A percentile compares a stretch with the other conserved stretches of the same genome.
Evolutionary conservation across 225 moss, liverwort and hornwort genomes (phyloP).

Genomic region (Pseudoscleropodium purum): DNA sequence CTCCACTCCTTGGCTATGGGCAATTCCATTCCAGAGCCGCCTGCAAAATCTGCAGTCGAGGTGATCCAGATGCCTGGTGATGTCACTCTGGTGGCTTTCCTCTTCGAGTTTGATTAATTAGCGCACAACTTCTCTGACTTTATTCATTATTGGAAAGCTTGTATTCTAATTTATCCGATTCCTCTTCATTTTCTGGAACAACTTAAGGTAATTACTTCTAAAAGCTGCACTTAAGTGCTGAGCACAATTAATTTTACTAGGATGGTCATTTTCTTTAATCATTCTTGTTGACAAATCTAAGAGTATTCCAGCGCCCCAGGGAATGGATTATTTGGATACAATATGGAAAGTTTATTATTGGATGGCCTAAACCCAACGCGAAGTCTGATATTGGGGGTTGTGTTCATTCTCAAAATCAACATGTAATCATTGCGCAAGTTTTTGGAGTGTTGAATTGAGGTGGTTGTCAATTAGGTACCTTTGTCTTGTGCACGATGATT

Average conservation of each 20-base stretch:
- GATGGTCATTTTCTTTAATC: not conserved
- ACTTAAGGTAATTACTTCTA: not conserved
- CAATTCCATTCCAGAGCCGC: not conserved
- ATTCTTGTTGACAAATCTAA: not conserved
- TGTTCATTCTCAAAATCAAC: not conserved
- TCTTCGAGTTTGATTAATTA: not conserved
- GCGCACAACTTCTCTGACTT: not conserved
- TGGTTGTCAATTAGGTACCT: not conserved
- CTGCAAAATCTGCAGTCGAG: slow-evolving; percentile 13
- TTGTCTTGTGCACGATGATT: not conserved
- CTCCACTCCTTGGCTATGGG: slow-evolving; percentile 53
- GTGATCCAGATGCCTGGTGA: slow-evolving; percentile 4
- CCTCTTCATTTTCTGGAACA: not conserved
- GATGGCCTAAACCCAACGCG: not conserved
- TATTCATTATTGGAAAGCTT: not conserved
- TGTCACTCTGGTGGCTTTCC: not conserved
- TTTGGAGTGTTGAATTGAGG: not conserved
- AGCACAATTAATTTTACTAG: not conserved
- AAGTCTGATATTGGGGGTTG: not conserved
- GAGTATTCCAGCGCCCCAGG: not conserved
- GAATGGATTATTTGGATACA: not conserved
- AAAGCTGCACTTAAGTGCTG: not conserved
- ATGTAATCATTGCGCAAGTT: not conserved
- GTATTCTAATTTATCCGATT: not conserved
- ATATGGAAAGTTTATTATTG: not conserved